Evolutionary conservation across 495 filamentous ascomycete species (phyloP).

Genomic region (Penicillium mononematosum): DNA sequence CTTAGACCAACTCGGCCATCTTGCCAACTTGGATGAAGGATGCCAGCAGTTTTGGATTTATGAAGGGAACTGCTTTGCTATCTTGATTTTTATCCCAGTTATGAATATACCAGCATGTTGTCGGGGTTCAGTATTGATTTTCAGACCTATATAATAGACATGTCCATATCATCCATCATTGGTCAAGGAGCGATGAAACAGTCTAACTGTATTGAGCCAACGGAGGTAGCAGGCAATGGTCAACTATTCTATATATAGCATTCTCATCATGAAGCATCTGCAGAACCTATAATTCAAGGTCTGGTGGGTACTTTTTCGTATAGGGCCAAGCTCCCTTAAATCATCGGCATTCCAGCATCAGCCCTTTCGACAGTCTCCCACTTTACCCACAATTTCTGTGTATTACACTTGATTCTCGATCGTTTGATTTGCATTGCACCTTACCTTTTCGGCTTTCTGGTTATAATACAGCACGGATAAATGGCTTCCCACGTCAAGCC

Average conservation of each 20-base stretch:
- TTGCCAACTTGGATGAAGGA: conserved; percentile 15
- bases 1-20: conserved; percentile 36
- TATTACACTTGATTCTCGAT: background rate
- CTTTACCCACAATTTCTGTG: background rate
- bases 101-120: too few species aligned
- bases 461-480: background rate
- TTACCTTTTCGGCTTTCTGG: background rate
- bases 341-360: background rate
- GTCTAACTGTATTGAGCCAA: too few species aligned
- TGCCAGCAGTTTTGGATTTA: background rate
- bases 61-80: too few species aligned
- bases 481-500: conserved; percentile 32
- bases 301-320: background rate
- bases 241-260: background rate
- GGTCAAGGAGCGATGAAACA: too few species aligned
- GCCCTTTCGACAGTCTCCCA: background rate
- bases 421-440: background rate
- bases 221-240: background rate
- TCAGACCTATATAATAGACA: too few species aligned
- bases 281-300: background rate
- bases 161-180: too few species aligned
- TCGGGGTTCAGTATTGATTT: too few species aligned
- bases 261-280: background rate
- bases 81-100: too few species aligned
- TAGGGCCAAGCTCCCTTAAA: background rate